Evolutionary conservation across 441 rosid species (phyloP), one percentile per base, ranked within the genome.

Genomic region (Pelargonium australe): DNA sequence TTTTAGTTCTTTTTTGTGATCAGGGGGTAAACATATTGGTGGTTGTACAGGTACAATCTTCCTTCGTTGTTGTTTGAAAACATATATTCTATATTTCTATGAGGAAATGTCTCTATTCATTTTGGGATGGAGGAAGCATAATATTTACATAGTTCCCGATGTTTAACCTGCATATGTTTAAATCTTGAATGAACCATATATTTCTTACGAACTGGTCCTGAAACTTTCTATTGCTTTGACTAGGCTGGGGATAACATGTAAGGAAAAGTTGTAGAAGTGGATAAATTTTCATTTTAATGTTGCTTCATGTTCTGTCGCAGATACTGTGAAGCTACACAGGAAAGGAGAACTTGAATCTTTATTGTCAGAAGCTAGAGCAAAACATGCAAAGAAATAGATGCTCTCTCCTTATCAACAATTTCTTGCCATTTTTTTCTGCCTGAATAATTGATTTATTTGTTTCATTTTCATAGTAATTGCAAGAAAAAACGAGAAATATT

Each of bases 1-100:
- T 68, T 37, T 67, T 58, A 70, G 23, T 69, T 76, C 19, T 65
- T 62, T 55, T 69, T 68, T 55, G 64, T 80, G 64, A 75, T 9
- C 89, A 92, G 98, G 98, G 49, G 92, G 96, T 44, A 83, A 86
- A 73, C 98, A 89, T 78, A 81, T 92, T 10, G 93, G 98, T 17
- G 95, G 98, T 64, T 92, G 95, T 78, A 80, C 96, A 85, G 98
- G 98, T 89, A 85, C 67, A 3, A 17, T 60, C 11, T 66, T 53
- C 63, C 37, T 25, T 7, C 16, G 10, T 12, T 49, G 55, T 13
- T 14, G n/a, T n/a, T n/a, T n/a, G n/a, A n/a, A n/a, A n/a, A n/a
- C n/a, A n/a, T n/a, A n/a, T n/a, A n/a, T n/a, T n/a, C n/a, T n/a
- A n/a, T n/a, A n/a, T n/a, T n/a, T n/a, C 25, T 23, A 23, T 23